Evolutionary conservation across 345 rosid genomes (phyloP).

Genomic region (Salix koriyanagi): DNA sequence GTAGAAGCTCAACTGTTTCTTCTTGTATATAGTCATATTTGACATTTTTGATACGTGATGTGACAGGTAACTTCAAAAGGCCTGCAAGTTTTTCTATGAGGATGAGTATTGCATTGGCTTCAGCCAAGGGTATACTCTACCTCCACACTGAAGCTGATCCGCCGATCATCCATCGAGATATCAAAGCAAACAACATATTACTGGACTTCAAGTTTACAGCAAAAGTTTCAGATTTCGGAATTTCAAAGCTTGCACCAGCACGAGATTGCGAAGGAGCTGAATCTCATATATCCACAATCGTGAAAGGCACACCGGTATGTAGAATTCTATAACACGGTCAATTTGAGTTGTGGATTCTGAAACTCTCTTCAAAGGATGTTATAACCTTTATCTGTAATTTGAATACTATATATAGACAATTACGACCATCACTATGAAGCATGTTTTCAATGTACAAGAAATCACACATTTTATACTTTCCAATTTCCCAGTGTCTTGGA

Average conservation of each 20-base stretch:
- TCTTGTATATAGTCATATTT: background rate
- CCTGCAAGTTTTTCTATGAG: constrained; percentile 27
- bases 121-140: constrained; percentile 48
- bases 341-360: background rate
- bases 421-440: no score
- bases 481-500: no score
- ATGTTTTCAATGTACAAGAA: no score
- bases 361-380: background rate
- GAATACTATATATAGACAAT: no score
- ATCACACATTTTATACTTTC: no score
- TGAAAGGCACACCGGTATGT: constrained; percentile 48
- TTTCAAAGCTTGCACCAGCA: constrained; percentile 42
- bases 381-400: no score
- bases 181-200: constrained; percentile 51
- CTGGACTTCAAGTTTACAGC: constrained; percentile 40
- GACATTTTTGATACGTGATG: constrained; percentile 5
- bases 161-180: constrained; percentile 48
- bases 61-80: constrained; percentile 29
- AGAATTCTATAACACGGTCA: background rate
- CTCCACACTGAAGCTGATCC: constrained; percentile 56
- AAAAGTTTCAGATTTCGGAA: constrained; percentile 57
- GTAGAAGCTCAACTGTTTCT: no score
- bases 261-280: constrained; percentile 29
- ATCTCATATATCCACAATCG: constrained; percentile 38
- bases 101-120: constrained; percentile 39